phyloP scores from a whole-genome alignment of 306 rosid species.

The Pachyrhizus erosus region DNA sequence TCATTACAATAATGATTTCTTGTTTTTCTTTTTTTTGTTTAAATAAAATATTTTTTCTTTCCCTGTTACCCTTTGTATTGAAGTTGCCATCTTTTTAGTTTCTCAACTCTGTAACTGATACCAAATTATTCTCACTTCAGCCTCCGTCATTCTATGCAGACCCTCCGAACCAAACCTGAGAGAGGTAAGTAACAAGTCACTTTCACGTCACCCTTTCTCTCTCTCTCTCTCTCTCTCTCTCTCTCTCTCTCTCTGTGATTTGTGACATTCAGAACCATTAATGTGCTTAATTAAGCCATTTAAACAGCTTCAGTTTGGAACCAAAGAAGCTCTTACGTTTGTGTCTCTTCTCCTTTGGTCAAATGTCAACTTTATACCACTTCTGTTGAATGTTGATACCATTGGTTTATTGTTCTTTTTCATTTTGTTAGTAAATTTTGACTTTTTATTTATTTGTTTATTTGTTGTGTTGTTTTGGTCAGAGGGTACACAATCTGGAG shows the following conservation, averaged over 20 bases:
- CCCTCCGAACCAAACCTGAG: constrained; percentile 11
- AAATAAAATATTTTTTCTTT: background rate
- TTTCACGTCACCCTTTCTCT: constrained; percentile 35
- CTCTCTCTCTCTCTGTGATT: constrained; percentile 18
- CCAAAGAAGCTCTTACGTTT: background rate
- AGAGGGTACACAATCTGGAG: constrained; percentile 40
- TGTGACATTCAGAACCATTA: constrained; percentile 20
- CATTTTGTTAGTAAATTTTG: background rate
- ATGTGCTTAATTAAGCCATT: constrained; percentile 11
- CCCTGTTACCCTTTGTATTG: background rate
- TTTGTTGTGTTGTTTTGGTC: constrained; percentile 34
- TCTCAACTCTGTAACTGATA: background rate
- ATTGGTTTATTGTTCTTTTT: background rate
- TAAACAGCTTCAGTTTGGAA: constrained; percentile 9
- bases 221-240: too few species aligned
- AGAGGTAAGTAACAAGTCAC: constrained; percentile 40
- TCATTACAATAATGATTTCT: background rate
- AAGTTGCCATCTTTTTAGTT: constrained; percentile 13
- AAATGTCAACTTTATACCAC: constrained; percentile 41
- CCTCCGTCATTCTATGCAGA: constrained; percentile 33
- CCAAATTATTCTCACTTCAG: constrained; percentile 43
- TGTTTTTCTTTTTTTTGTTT: background rate
- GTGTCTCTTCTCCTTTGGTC: background rate
- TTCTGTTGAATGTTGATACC: constrained; percentile 19
- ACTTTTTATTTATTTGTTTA: background rate